These are phyloP conservation scores for Pilasporangium apinafurcum DNA, from an alignment of 352 stramenopile species.

Conservation along the genomic window DNA sequence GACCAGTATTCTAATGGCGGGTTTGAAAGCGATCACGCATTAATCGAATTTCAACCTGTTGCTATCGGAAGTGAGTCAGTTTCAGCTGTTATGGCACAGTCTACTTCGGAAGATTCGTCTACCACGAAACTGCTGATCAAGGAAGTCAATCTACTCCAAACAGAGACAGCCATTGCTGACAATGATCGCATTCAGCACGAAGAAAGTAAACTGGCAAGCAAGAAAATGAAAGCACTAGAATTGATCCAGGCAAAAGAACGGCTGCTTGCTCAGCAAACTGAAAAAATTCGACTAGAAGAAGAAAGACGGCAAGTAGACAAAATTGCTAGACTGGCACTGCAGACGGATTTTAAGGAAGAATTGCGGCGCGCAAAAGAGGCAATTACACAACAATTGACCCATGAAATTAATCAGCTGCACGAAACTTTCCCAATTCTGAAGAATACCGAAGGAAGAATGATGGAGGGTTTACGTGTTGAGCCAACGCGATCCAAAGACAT, in stretches of 20 bases:
- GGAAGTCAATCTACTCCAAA: slow-evolving; percentile 14
- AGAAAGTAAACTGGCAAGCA: slow-evolving; percentile 22
- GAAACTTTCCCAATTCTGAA: slow-evolving; percentile 18
- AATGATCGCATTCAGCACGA: slow-evolving; percentile 1
- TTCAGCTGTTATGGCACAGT: slow-evolving; percentile 11
- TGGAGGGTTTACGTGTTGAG: no score
- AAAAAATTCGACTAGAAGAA: slow-evolving; percentile 25
- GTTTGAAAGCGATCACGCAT: slow-evolving; percentile 8
- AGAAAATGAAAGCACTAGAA: slow-evolving; percentile 33
- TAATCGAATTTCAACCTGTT: neutral
- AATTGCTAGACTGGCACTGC: slow-evolving; percentile 28
- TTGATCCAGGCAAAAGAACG: slow-evolving; percentile 28
- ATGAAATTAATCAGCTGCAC: slow-evolving; percentile 23
- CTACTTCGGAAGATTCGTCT: slow-evolving; percentile 39
- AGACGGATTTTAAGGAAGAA: slow-evolving; percentile 21
- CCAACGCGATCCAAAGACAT: no score
- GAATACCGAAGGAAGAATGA: neutral
- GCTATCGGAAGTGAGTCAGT: slow-evolving; percentile 1
- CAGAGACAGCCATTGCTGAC: neutral
- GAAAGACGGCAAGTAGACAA: slow-evolving; percentile 30
- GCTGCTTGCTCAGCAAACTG: slow-evolving; percentile 20
- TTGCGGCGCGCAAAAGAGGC: slow-evolving; percentile 15
- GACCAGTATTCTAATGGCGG: slow-evolving; percentile 17
- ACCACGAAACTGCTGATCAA: slow-evolving; percentile 38
- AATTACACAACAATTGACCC: slow-evolving; percentile 17